Base-by-base conservation (phyloP, 2,329 filamentous ascomycete species). In the Phyllosticta citriasiana region DNA sequence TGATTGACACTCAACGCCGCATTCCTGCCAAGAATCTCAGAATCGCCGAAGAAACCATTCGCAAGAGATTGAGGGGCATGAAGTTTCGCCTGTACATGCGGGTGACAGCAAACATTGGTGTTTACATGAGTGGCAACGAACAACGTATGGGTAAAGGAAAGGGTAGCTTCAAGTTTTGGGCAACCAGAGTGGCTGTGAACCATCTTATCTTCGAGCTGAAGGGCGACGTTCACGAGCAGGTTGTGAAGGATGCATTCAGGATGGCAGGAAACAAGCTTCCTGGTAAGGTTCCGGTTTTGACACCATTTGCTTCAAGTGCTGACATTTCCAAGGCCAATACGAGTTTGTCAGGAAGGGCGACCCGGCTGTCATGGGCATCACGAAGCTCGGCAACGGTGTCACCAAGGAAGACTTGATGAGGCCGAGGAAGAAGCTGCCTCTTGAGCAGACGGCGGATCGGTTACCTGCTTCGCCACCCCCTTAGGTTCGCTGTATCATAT, bases 91-190 rank as follows among this genome's bases (percentile, higher is more conserved):
- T 99, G 55, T 99, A 96, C 78, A 96, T 91, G 79, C 84, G 94
- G 64, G 87, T 97, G 58, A 86, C 85, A 68, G 94, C 92, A 66
- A 96, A 96, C 72, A 88, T 97, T 66, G 94, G 93, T 72, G 95
- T 99, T 24, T 99, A 94, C 75, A 88, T 91, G 62, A 94, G 88
- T 74, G 94, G 94, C 62, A 99, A 97, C 71, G 94, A 99, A 78
- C 88, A 91, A 74, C 88, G 94, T 83, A 99, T 99, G 95, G 94
- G 94, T 74, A 99, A 97, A 78, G 94, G 94, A 77, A 99, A 99
- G 75, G 94, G 94, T 68, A 89, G 87, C 64, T 97, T 99, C 72
- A 94, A 99, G 73, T 90, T 96, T 72, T 99, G 94, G 94, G 91
- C 93, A 4, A 85, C 88, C 24, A 86, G 93, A 75, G 86, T 97